Evolutionary conservation across 192 early-diverging fungal genomes (phyloP).

Genomic region (Diversispora epigaea): DNA sequence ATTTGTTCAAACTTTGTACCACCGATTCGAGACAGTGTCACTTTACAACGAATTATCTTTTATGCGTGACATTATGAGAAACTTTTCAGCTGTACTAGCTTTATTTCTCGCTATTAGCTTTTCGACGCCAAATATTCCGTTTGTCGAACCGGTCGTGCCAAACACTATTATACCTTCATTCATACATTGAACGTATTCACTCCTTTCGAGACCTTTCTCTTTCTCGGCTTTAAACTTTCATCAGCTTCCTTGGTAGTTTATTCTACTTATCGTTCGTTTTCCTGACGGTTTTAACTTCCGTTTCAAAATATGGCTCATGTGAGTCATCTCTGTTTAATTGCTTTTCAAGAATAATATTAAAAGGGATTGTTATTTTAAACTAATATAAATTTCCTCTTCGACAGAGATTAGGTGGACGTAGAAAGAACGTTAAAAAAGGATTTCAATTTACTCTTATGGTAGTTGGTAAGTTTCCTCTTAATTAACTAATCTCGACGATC

Average conservation of each 20-base stretch:
- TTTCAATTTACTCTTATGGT: slow-evolving; percentile 98
- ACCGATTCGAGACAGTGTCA: too few species aligned
- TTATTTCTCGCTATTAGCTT: not conserved
- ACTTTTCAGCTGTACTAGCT: slow-evolving; percentile 3
- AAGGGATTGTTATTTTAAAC: not conserved
- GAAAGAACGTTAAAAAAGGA: slow-evolving; percentile 96
- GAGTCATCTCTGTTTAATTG: not conserved
- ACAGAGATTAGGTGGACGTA: slow-evolving; percentile 40
- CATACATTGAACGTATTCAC: not conserved
- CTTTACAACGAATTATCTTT: not conserved
- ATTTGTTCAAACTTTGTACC: too few species aligned
- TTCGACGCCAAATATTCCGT: not conserved
- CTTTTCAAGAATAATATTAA: not conserved
- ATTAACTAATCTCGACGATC: not conserved
- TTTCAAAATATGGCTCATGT: slow-evolving; percentile 6
- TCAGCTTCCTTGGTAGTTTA: not conserved
- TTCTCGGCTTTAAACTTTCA: slow-evolving; percentile 34
- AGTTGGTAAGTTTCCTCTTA: slow-evolving; percentile 63
- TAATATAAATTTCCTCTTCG: not conserved
- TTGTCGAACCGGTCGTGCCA: not conserved
- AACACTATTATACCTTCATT: not conserved
- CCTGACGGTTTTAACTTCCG: not conserved
- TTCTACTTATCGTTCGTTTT: not conserved
- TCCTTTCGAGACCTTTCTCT: slow-evolving; percentile 8
- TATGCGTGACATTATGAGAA: not conserved